Evolutionary conservation across 768 basidiomycete species (phyloP), one percentile per base, ranked within the genome.

Genomic region (Royoungia palumana): DNA sequence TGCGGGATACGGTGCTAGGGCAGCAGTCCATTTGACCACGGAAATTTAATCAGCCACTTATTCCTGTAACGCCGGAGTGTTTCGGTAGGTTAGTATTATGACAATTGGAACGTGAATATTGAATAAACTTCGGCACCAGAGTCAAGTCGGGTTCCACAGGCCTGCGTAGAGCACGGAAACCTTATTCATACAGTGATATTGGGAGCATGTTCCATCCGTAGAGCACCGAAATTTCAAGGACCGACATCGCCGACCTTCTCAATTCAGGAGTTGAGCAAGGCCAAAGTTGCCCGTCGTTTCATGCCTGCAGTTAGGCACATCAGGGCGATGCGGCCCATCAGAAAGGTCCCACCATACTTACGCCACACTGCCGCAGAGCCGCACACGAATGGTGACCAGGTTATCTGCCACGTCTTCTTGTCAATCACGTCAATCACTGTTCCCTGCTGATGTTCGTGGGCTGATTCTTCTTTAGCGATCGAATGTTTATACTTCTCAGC

Each of bases 161-260:
- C 61, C 61, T 8, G 64, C 59, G 30, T 61, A 59, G 16, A 57
- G 51, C 2, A 55, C 50, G 10, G 39, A 50, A 4, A 55, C 62
- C 57, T 43, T 56, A 61, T 54, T 43, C 55, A 57, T 13, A 35
- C 61, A 21, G 39, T 20, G 12, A 57, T 30, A 27, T 53, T 32
- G n/a, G n/a, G n/a, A n/a, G n/a, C n/a, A n/a, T n/a, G n/a, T n/a
- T 22, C 61, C 61, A 39, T 61, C 53, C 7, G 21, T 54, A 56
- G 36, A 13, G 14, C 48, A n/a, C 42, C 20, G 11, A 44, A n/a
- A 34, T 14, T 13, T n/a, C n/a, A 28, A 40, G 10, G 12, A 16
- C 4, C 37, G 10, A 30, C 30, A 22, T 21, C 5, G 7, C n/a
- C 16, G 5, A 35, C 6, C 8, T 22, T 28, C 25, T 43, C 13